phyloP scores from a whole-genome alignment of 345 rosid genomes.

The Physaria fendleri region DNA sequence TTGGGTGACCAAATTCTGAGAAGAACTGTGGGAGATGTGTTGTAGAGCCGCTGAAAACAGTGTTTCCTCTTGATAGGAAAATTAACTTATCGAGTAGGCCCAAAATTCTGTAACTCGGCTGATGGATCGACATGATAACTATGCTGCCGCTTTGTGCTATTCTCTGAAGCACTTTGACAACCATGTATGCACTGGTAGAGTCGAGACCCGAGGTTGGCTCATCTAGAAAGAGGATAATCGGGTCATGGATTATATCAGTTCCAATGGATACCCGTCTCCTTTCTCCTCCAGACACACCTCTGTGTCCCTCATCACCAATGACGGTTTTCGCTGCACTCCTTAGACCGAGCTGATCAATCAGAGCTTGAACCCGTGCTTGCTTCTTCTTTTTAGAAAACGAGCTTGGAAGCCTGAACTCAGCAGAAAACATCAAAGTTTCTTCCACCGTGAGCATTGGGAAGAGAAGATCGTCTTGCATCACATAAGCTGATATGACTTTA shows the following conservation, averaged over 20 bases:
- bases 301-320: conserved; percentile 89
- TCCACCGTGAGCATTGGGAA: conserved; percentile 92
- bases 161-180: conserved; percentile 79
- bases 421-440: conserved; percentile 87
- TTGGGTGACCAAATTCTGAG: conserved; percentile 65
- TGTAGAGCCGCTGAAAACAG: conserved; percentile 67
- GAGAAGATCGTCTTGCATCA: conserved; percentile 90
- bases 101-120: conserved; percentile 84
- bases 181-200: conserved; percentile 92
- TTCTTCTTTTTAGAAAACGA: conserved; percentile 62
- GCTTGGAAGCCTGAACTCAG: conserved; percentile 89
- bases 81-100: conserved; percentile 61
- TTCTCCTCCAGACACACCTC: conserved; percentile 94
- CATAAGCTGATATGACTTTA: conserved; percentile 89
- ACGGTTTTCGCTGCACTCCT: conserved; percentile 71
- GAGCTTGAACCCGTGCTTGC: conserved; percentile 67
- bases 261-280: conserved; percentile 83
- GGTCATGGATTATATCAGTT: conserved; percentile 71
- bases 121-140: conserved; percentile 88
- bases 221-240: conserved; percentile 72
- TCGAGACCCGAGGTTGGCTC: conserved; percentile 96
- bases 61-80: conserved; percentile 71
- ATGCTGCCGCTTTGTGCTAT: conserved; percentile 85
- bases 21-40: conserved; percentile 49
- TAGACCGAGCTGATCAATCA: conserved; percentile 76